A percentile compares a stretch with the other conserved stretches of the same genome.
These are phyloP conservation scores for Colletotrichum tabaci DNA, from an alignment of 2,329 filamentous ascomycete genomes.

Conservation along the genomic window DNA sequence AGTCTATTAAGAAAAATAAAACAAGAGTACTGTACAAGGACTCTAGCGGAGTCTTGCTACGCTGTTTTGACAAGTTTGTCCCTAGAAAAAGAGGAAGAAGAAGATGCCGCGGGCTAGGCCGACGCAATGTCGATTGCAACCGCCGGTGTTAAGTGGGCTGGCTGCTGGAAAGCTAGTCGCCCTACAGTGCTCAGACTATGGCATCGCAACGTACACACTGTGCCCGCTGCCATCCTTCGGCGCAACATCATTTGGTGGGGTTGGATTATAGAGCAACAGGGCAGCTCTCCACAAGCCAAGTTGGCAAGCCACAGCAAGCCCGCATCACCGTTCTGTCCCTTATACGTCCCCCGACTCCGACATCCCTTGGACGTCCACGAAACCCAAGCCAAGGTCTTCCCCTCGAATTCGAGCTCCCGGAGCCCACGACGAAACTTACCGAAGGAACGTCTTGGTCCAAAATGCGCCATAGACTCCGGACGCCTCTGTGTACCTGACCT, in stretches of 20 bases:
- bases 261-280: constrained; percentile 20
- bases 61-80: constrained; percentile 7
- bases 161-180: background rate
- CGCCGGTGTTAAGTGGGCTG: constrained; percentile 28
- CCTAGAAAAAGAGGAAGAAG: background rate
- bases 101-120: constrained; percentile 9
- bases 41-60: background rate
- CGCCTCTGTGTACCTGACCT: constrained; percentile 29
- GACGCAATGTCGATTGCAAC: constrained; percentile 26
- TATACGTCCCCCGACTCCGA: constrained; percentile 22
- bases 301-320: constrained; percentile 38
- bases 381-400: background rate
- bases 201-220: background rate
- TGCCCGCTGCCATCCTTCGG: background rate
- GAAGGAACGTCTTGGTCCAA: constrained; percentile 20
- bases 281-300: constrained; percentile 37
- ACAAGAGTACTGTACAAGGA: background rate
- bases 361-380: constrained; percentile 27
- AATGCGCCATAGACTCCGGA: constrained; percentile 32
- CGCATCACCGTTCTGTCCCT: constrained; percentile 26
- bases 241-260: constrained; percentile 30
- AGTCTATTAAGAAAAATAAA: background rate
- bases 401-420: background rate
- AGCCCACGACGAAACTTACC: constrained; percentile 14
- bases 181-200: background rate